Evolutionary conservation across 2,329 filamentous ascomycete species (phyloP), one percentile per base, ranked within the genome.

Genomic region (Cladosporium colombiae): DNA sequence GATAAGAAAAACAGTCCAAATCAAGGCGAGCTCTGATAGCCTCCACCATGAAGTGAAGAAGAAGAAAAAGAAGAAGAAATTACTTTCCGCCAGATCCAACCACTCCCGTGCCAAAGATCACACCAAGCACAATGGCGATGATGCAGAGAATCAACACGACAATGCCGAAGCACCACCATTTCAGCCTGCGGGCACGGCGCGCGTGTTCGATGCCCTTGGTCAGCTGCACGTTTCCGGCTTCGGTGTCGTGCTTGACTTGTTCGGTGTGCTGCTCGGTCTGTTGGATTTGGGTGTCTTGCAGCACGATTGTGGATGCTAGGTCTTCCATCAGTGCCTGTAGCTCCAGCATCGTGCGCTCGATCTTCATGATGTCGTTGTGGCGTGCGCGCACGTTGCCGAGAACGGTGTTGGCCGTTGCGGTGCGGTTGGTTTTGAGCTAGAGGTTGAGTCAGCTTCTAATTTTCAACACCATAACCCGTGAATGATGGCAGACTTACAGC

Each of bases 301-400:
- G 84, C 71, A 91, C 86, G 66, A 94, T 88, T 67, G 90, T 82
- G 71, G 90, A 87, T 66, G 90, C 89, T 68, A 95, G 86, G 73
- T 93, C 88, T 70, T 88, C 82, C 81, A 92, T 93, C 72, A 94
- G 84, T 57, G 84, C 76, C 29, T 87, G 84, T 50, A 94, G 85
- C 76, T 94, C 89, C 40, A 82, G 81, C 69, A 94, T 84, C 6
- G 90, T 92, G 75, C 86, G 84, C 78, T 94, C 91, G 71, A 95
- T 94, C 78, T 87, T 87, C 80, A 91, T 86, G 69, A 94, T 88
- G 79, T 94, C 91, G 75, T 91, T 91, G 82, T 94, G 91, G 65
- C 91, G 90, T 44, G 90, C 91, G 70, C 90, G 89, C 46, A 94
- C 91, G 69, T 90, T 89, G 69, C 90, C 90, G 59, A 94, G 87